Percentiles rank a stretch among this genome's conserved stretches.
phyloP scores from a whole-genome alignment of 1,139 yeast species.

The Suzukiozyma palmioleophila region DNA sequence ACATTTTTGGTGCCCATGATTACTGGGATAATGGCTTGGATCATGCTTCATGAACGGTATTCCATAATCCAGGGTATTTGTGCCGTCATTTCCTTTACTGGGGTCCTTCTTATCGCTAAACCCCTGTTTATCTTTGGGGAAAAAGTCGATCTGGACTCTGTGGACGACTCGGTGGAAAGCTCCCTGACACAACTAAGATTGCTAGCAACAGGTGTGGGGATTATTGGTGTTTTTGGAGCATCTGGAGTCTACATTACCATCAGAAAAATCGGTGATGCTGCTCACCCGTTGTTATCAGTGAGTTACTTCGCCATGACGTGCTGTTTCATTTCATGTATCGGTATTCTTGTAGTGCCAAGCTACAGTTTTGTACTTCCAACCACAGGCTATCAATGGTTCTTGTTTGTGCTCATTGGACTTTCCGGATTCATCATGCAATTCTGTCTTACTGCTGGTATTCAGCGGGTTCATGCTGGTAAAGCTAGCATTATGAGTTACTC shows the following conservation, averaged over 20 bases:
- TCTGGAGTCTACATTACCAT: slow-evolving; percentile 67
- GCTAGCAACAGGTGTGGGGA: slow-evolving; percentile 62
- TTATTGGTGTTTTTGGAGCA: slow-evolving; percentile 69
- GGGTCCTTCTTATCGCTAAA: slow-evolving; percentile 78
- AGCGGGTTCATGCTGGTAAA: slow-evolving; percentile 73
- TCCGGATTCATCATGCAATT: slow-evolving; percentile 83
- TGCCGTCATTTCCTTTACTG: slow-evolving; percentile 62
- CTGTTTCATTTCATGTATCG: slow-evolving; percentile 49
- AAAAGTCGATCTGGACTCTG: slow-evolving; percentile 27
- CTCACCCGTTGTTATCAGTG: slow-evolving; percentile 78
- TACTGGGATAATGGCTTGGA: slow-evolving; percentile 72
- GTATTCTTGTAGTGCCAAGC: slow-evolving; percentile 55
- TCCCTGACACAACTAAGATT: slow-evolving; percentile 37
- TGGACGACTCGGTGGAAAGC: slow-evolving; percentile 34
- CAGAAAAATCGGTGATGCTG: slow-evolving; percentile 68
- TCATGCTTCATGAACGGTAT: slow-evolving; percentile 63
- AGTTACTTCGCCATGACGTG: slow-evolving; percentile 68
- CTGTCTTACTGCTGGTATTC: slow-evolving; percentile 76
- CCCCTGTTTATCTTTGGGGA: slow-evolving; percentile 69
- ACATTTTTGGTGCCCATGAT: slow-evolving; percentile 76
- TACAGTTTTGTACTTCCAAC: slow-evolving; percentile 59
- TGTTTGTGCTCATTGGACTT: slow-evolving; percentile 59
- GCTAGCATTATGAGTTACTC: slow-evolving; percentile 74
- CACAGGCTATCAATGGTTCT: slow-evolving; percentile 57
- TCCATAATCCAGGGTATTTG: slow-evolving; percentile 64